phyloP scores from a whole-genome alignment of 2,329 filamentous ascomycete genomes.

The Aspergillus nomiae region DNA sequence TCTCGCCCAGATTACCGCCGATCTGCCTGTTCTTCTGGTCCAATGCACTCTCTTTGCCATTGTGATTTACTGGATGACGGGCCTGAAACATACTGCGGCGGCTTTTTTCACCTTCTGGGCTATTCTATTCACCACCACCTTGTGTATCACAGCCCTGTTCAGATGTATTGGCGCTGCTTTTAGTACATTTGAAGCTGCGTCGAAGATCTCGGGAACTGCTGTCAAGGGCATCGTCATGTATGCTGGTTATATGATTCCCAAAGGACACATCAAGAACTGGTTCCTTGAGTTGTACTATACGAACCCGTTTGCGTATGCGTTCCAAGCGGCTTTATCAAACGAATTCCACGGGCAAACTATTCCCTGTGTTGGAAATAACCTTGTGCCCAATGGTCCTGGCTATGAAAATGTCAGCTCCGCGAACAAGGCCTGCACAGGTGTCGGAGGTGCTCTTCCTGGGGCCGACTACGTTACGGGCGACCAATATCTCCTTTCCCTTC shows the following conservation, averaged over 20 bases:
- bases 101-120: slow-evolving; percentile 66
- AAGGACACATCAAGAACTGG: slow-evolving; percentile 55
- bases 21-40: slow-evolving; percentile 59
- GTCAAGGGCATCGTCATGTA: slow-evolving; percentile 43
- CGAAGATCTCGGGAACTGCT: slow-evolving; percentile 52
- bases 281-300: slow-evolving; percentile 51
- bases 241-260: slow-evolving; percentile 48
- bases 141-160: slow-evolving; percentile 62
- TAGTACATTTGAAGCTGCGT: slow-evolving; percentile 59
- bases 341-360: slow-evolving; percentile 35
- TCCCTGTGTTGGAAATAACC: slow-evolving; percentile 34
- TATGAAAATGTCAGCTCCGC: slow-evolving; percentile 21
- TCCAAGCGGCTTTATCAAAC: slow-evolving; percentile 40
- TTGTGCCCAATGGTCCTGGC: slow-evolving; percentile 34
- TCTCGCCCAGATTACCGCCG: slow-evolving; percentile 49
- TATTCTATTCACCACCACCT: slow-evolving; percentile 46
- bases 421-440: slow-evolving; percentile 46
- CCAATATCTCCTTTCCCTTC: slow-evolving; percentile 59
- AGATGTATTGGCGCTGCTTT: slow-evolving; percentile 59
- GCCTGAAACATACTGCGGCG: slow-evolving; percentile 53
- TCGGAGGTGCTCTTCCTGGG: slow-evolving; percentile 57
- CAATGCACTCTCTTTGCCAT: slow-evolving; percentile 62
- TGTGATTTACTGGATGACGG: slow-evolving; percentile 66
- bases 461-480: slow-evolving; percentile 57
- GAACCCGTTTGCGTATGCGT: slow-evolving; percentile 42